Evolutionary conservation across 2,329 filamentous ascomycete species (phyloP).

Genomic region (Penicillium sp.): DNA sequence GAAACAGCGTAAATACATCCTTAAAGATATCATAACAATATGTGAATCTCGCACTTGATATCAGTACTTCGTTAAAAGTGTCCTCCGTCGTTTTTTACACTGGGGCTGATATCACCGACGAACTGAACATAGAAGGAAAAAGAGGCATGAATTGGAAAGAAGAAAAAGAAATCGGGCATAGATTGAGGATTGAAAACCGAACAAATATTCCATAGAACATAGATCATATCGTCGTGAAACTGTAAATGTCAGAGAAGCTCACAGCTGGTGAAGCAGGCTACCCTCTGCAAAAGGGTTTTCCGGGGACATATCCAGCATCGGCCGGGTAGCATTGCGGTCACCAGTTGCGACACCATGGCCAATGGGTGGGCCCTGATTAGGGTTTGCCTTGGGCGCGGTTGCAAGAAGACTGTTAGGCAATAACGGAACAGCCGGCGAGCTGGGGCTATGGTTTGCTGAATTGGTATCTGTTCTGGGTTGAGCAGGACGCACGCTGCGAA

Average conservation of each 20-base stretch:
- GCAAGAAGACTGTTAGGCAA: conserved; percentile 40
- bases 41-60: not conserved
- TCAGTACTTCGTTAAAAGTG: not conserved
- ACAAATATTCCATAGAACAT: not conserved
- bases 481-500: conserved; percentile 27
- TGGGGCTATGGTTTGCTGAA: conserved; percentile 9
- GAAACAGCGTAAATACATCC: not conserved
- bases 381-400: conserved; percentile 19
- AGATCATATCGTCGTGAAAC: not conserved
- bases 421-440: conserved; percentile 27
- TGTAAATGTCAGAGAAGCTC: not conserved
- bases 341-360: conserved; percentile 45
- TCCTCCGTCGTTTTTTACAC: not conserved
- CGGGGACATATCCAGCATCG: conserved; percentile 45
- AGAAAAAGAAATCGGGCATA: not conserved
- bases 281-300: conserved; percentile 47
- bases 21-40: not conserved
- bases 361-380: conserved; percentile 20
- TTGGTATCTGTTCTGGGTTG: conserved; percentile 9
- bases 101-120: not conserved
- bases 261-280: conserved; percentile 37
- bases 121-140: not conserved
- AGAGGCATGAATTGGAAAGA: not conserved
- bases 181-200: not conserved
- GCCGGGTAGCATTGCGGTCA: conserved; percentile 38